A percentile compares a stretch with the other conserved stretches of the same genome.
These are phyloP conservation scores for Aspergillus clavatus DNA, from an alignment of 2,329 filamentous ascomycete genomes.

Conservation along the genomic window DNA sequence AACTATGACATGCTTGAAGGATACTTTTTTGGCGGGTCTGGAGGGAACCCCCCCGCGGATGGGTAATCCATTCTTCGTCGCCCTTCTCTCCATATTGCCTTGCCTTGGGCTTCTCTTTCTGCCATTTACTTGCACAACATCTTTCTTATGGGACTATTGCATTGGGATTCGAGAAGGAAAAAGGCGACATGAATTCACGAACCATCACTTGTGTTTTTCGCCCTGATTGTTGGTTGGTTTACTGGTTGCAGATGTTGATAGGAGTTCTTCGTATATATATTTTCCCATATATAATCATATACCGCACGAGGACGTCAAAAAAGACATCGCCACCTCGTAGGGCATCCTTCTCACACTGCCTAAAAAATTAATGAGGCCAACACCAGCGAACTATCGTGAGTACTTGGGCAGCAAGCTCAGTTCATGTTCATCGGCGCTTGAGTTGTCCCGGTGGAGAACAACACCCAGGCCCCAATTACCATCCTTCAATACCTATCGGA, in stretches of 20 bases:
- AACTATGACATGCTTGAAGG: conserved; percentile 51
- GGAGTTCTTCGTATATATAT: neutral
- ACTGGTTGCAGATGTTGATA: neutral
- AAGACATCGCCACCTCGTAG: too few species aligned
- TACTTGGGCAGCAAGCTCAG: neutral
- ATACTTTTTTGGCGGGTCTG: conserved; percentile 51
- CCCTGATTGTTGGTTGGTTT: neutral
- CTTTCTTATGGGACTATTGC: neutral
- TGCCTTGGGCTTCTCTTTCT: neutral
- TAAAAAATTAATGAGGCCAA: neutral
- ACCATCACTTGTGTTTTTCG: neutral
- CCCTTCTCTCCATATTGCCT: neutral
- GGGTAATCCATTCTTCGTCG: conserved; percentile 8
- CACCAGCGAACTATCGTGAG: neutral
- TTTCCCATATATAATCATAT: neutral
- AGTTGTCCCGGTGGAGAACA: neutral
- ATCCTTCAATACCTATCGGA: too few species aligned
- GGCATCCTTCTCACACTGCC: too few species aligned
- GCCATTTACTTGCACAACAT: neutral
- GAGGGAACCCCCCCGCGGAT: conserved; percentile 22
- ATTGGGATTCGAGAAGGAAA: neutral
- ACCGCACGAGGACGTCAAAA: too few species aligned
- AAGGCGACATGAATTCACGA: neutral
- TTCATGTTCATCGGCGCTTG: too few species aligned
- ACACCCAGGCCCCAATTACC: too few species aligned